These are phyloP conservation scores for Umbelopsis vinacea DNA, from an alignment of 192 early-diverging fungal genomes.

Conservation along the genomic window DNA sequence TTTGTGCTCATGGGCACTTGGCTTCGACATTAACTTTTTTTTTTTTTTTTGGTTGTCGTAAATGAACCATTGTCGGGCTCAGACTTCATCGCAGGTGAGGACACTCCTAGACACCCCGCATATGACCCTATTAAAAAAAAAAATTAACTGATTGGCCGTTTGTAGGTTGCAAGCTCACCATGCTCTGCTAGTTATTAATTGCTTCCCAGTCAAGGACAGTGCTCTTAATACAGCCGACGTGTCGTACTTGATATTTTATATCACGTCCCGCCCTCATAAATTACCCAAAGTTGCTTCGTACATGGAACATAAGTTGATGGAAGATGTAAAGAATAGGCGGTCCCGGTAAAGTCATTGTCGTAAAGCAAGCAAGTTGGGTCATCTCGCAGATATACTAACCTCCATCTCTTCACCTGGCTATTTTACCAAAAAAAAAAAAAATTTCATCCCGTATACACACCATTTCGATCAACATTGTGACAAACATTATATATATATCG, in stretches of 20 bases:
- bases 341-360: background rate
- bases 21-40: background rate
- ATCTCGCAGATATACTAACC: background rate
- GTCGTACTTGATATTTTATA: constrained; percentile 9
- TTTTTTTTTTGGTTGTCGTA: background rate
- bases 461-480: no score
- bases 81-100: constrained; percentile 16
- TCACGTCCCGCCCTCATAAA: background rate
- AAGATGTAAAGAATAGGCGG: constrained; percentile 6
- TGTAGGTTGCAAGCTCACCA: constrained; percentile 8
- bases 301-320: constrained; percentile 14
- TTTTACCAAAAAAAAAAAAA: no score
- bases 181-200: constrained; percentile 12
- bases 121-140: background rate
- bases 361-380: background rate
- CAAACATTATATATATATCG: background rate
- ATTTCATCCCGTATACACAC: no score
- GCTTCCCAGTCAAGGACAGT: constrained; percentile 5
- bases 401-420: no score
- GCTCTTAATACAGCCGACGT: background rate
- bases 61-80: background rate
- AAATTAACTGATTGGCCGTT: background rate
- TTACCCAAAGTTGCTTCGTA: constrained; percentile 17
- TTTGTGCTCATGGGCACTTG: background rate
- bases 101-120: background rate